Evolutionary conservation across 352 stramenopile genomes (phyloP), one percentile per base, ranked within the genome.

Genomic region (Stephanocyclus meneghinianus): DNA sequence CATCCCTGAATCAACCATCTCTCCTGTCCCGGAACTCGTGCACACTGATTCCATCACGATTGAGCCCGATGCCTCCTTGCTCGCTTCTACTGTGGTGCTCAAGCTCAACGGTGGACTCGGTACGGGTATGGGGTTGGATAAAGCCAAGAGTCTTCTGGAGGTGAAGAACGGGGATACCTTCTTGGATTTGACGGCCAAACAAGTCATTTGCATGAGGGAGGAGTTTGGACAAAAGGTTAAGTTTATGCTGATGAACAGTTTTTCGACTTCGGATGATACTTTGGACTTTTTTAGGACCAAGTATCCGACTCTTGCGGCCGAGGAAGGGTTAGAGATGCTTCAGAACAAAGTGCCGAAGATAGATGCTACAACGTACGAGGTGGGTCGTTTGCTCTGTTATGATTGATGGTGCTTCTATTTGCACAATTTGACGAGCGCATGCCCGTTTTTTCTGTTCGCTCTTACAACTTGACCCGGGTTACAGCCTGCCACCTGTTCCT

Each of bases 171-270:
- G 97, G 65, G 96, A 99, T 89, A 99, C 96, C 35, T 99, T 99
- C 83, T 90, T 99, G 42, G 97, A 99, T 79, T 93, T 99, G 60
- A 99, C 97, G 2, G 97, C 98, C 51, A 97, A 98, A 78, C 97
- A 99, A 94, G 91, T 98, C 77, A 97, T 97, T 29, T 94, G 97
- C 76, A 97, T 99, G 89, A 93, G 96, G 55, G 91, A 94, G 72
- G 91, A 95, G 57, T 96, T 98, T 84, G 91, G 97, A 76, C 96
- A 93, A 53, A 97, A 99, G 74, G 97, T 99, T 51, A 97, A 97
- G 44, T 97, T 99, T 69, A 98, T 99, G 91, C 92, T 99, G 45
- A 99, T 99, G 97, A 99, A 99, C 90, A 98, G 95, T 78, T 99
- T 99, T 90, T 98, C 97, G 81, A 99, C 97, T 32, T 96, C 96